A percentile compares a stretch with the other conserved stretches of the same genome.
Evolutionary conservation across 306 rosid genomes (phyloP).

Genomic region (Parietaria judaica): DNA sequence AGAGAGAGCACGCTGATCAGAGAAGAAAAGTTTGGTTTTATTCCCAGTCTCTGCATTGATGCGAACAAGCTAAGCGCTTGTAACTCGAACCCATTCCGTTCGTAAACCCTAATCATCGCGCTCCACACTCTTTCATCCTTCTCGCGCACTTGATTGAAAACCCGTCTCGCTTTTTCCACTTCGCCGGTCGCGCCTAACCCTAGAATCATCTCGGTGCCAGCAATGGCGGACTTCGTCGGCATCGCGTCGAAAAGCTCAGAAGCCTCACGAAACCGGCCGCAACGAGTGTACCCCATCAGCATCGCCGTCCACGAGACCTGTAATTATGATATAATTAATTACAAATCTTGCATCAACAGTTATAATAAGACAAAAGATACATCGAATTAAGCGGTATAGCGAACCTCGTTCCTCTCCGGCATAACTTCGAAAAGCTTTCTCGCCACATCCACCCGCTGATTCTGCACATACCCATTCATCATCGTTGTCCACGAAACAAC

Average conservation of each 20-base stretch:
- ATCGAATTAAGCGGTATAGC: too few relatives aligned
- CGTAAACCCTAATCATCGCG: constrained; percentile 32
- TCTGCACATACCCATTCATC: constrained; percentile 36
- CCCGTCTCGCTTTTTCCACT: constrained; percentile 17
- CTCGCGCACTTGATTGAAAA: constrained; percentile 22
- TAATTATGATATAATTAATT: too few relatives aligned
- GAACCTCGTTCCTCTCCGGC: constrained; percentile 33
- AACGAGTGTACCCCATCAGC: constrained; percentile 31
- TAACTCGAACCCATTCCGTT: constrained; percentile 24
- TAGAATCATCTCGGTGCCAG: constrained; percentile 29
- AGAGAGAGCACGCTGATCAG: constrained; percentile 33
- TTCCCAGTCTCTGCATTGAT: constrained; percentile 32
- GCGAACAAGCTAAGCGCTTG: constrained; percentile 32
- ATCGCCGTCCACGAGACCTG: constrained; percentile 35
- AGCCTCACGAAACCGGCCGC: constrained; percentile 29
- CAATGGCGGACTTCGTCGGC: constrained; percentile 20
- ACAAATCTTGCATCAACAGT: too few relatives aligned
- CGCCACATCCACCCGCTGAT: constrained; percentile 25
- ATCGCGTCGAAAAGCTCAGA: constrained; percentile 23
- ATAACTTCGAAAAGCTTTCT: constrained; percentile 30
- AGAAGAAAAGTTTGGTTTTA: constrained; percentile 29
- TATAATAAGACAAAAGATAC: too few relatives aligned
- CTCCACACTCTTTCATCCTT: constrained; percentile 34
- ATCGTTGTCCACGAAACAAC: constrained; percentile 36
- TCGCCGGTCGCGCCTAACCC: constrained; percentile 27